Evolutionary conservation across 2,329 filamentous ascomycete species (phyloP).

Genomic region (Rhinocladiella mackenziei): DNA sequence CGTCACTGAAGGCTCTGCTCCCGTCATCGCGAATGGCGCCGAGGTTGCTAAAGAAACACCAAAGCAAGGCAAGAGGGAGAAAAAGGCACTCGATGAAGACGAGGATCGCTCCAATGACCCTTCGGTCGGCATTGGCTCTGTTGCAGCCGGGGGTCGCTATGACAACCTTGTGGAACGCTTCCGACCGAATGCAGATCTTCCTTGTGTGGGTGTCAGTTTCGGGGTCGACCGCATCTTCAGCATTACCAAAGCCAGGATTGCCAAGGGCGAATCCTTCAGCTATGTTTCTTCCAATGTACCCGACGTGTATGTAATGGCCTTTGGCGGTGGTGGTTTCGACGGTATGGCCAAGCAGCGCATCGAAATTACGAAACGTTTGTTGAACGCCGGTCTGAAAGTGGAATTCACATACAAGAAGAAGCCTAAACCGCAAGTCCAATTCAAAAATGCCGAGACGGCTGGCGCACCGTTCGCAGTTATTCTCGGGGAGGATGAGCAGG

Average conservation of each 20-base stretch:
- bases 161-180: slow-evolving; percentile 95
- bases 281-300: slow-evolving; percentile 44
- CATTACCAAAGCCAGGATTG: slow-evolving; percentile 75
- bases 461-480: slow-evolving; percentile 84
- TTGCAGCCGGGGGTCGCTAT: slow-evolving; percentile 86
- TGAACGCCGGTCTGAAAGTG: slow-evolving; percentile 86
- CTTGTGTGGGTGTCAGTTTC: slow-evolving; percentile 88
- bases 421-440: slow-evolving; percentile 81
- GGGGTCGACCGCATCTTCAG: slow-evolving; percentile 94
- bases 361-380: slow-evolving; percentile 69
- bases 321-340: slow-evolving; percentile 79
- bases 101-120: slow-evolving; percentile 73
- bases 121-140: slow-evolving; percentile 77
- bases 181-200: slow-evolving; percentile 75
- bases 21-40: slow-evolving; percentile 36
- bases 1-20: slow-evolving; percentile 73
- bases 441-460: slow-evolving; percentile 79
- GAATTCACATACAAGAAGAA: slow-evolving; percentile 79
- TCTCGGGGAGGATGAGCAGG: slow-evolving; percentile 84
- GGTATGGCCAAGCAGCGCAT: slow-evolving; percentile 81
- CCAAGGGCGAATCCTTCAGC: slow-evolving; percentile 55
- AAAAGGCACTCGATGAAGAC: slow-evolving; percentile 53
- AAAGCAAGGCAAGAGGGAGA: slow-evolving; percentile 50
- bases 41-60: slow-evolving; percentile 43
- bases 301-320: slow-evolving; percentile 92